These are phyloP conservation scores for Tulasnella calospora DNA, from an alignment of 768 basidiomycete species.

Conservation along the genomic window DNA sequence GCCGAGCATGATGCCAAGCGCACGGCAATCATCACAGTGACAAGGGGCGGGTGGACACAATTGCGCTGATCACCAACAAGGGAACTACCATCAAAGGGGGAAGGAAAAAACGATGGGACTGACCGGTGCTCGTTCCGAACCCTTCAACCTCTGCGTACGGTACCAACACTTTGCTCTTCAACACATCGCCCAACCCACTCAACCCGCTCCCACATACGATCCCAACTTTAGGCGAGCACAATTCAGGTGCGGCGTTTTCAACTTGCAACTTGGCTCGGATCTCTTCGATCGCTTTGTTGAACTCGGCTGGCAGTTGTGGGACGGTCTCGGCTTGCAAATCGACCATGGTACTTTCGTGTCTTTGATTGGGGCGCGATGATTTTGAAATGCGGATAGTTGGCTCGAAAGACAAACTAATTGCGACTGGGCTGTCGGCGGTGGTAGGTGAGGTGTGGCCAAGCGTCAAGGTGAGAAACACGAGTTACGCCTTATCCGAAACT, in stretches of 20 bases:
- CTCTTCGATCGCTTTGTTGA: slow-evolving; percentile 27
- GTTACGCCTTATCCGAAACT: neutral
- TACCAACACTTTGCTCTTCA: slow-evolving; percentile 38
- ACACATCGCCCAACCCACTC: slow-evolving; percentile 58
- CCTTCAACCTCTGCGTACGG: slow-evolving; percentile 66
- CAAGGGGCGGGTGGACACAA: neutral
- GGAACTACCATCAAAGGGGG: neutral
- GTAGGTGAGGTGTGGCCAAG: neutral
- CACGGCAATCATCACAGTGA: neutral
- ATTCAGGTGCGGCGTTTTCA: slow-evolving; percentile 27
- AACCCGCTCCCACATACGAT: slow-evolving; percentile 87
- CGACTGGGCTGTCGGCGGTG: neutral
- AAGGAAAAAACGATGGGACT: slow-evolving; percentile 1
- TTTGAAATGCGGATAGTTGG: neutral
- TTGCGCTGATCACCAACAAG: neutral
- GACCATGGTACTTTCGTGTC: neutral
- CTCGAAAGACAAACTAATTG: neutral
- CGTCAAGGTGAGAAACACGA: neutral
- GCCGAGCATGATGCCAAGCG: neutral
- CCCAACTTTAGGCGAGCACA: slow-evolving; percentile 61
- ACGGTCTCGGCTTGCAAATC: slow-evolving; percentile 11
- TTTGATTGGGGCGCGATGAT: neutral
- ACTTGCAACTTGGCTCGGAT: slow-evolving; percentile 30
- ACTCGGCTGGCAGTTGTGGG: slow-evolving; percentile 15
- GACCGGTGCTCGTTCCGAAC: slow-evolving; percentile 74